Evolutionary conservation across 1,139 yeast species (phyloP), one percentile per base, ranked within the genome.

Genomic region (Blastobotrys buckinghamii): DNA sequence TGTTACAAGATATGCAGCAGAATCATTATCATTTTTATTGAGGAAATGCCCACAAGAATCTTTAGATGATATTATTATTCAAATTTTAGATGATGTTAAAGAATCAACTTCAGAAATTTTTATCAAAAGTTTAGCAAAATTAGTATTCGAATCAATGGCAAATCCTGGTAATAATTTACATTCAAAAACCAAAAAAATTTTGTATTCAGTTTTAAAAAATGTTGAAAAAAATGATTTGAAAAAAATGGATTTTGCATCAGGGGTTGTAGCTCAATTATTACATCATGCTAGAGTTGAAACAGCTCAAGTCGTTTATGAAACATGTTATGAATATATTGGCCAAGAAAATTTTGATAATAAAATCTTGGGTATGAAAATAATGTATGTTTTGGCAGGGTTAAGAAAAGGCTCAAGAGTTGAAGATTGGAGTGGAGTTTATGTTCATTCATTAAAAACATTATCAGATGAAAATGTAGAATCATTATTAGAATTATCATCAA

Each of bases 1-100:
- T 57, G 76, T 90, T 39, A 74, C 88, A 1, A 73, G 96, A 53
- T 92, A 90, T 60, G 82, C 96, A 32, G 90, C 97, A 0, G 97
- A 92, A 64, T 92, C 97, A 0, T 66, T 92, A 45, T 86, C 97
- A 0, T 92, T 85, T 59, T 71, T 92, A 52, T 72, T 92, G 12
- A 78, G 95, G 62, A 88, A 87, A 64, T 76, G 85, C 59, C 73
- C 73, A 17, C 64, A 73, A 0, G 75, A 73, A 1, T 70, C 77
- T 5, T 67, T 89, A 42, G 60, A 64, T 2, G 55, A 61, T 0
- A 76, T 84, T 39, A 68, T 85, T 6, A 60, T 68, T 1, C 77
- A 72, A 55, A 72, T 84, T 5, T 72, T 87, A 47, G 59, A 66
- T n/a, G 77, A 77, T 29, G 73, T 78, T 33, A 61, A 63, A 16